These are phyloP conservation scores for Colletotrichum abscissum DNA, from an alignment of 2,329 filamentous ascomycete species.

Conservation along the genomic window DNA sequence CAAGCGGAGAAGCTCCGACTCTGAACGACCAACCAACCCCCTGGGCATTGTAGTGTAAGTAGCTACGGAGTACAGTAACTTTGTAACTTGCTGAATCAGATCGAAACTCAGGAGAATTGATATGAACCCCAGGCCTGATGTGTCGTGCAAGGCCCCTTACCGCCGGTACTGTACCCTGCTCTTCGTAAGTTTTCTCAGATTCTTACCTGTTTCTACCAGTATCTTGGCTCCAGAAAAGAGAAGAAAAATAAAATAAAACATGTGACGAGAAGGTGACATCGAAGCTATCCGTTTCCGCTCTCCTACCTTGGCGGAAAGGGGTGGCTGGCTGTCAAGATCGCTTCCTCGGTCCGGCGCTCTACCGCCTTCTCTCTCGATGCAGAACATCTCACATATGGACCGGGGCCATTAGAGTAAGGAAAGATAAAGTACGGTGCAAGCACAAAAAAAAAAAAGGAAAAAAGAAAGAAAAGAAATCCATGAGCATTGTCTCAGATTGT, in stretches of 20 bases:
- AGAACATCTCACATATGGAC: not conserved
- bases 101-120: not conserved
- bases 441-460: not conserved
- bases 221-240: not conserved
- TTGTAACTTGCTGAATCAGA: not conserved
- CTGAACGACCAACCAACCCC: not conserved
- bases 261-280: not conserved
- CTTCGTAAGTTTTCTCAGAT: too few relatives aligned
- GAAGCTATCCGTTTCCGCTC: not conserved
- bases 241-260: not conserved
- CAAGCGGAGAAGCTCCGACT: not conserved
- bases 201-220: too few relatives aligned
- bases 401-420: not conserved
- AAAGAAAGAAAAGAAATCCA: not conserved
- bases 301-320: too few relatives aligned
- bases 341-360: not conserved
- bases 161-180: too few relatives aligned
- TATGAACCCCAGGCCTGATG: too few relatives aligned
- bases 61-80: not conserved
- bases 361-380: not conserved
- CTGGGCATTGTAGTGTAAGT: not conserved
- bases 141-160: not conserved
- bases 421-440: too few relatives aligned
- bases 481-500: constrained; percentile 5
- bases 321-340: not conserved